These are phyloP conservation scores for Clavariopsis aquatica DNA, from an alignment of 495 filamentous ascomycete species.

Conservation along the genomic window DNA sequence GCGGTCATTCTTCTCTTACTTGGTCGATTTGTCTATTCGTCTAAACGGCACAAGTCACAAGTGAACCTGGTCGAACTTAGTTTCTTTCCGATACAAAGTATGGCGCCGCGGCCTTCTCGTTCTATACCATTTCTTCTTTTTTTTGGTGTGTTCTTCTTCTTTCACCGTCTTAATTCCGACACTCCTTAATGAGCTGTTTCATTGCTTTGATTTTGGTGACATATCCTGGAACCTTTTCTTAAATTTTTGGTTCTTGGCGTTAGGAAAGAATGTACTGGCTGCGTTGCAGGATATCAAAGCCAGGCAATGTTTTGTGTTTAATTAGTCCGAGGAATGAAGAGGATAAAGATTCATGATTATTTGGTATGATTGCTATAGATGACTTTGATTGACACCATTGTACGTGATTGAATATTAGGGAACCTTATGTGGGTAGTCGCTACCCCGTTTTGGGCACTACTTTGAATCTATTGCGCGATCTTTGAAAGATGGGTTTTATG, in stretches of 20 bases:
- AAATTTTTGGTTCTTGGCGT: background rate
- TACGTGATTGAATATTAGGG: no score
- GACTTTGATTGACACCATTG: no score
- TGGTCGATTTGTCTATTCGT: background rate
- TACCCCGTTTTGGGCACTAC: no score
- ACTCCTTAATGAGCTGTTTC: conserved; percentile 7
- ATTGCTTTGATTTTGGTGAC: background rate
- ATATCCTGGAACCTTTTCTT: background rate
- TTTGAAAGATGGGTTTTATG: no score
- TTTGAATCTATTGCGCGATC: no score
- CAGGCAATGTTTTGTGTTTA: conserved; percentile 21
- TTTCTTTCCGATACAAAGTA: conserved; percentile 1
- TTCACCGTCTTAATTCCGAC: conserved; percentile 4
- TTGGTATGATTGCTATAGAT: background rate
- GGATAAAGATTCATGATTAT: background rate
- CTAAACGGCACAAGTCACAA: conserved; percentile 1
- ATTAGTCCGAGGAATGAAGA: background rate
- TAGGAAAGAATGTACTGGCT: background rate
- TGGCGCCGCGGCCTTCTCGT: background rate
- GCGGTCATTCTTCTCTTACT: background rate
- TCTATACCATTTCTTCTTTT: conserved; percentile 18
- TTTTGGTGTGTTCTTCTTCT: background rate
- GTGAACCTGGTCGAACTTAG: background rate
- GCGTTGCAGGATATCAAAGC: background rate
- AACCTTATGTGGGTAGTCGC: no score